Base-by-base conservation (phyloP, 1,139 yeast genomes). In the Blastobotrys persicus region DNA sequence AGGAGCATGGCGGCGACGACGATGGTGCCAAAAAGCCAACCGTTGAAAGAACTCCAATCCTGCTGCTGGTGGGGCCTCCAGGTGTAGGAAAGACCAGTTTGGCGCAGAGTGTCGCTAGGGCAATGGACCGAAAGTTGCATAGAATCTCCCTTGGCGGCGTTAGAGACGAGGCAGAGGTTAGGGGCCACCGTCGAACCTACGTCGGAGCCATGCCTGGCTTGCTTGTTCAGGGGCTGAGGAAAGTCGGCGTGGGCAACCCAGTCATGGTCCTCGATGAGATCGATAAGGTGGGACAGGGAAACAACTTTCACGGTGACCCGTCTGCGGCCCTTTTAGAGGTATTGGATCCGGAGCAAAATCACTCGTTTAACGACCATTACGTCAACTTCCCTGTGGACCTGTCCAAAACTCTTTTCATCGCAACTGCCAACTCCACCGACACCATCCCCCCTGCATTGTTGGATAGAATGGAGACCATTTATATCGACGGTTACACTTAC, bases 161-260 rank as follows among this genome's bases (percentile, higher is more conserved):
- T 42, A 81, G 85, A 55, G 96, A 89, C 62, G 96, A 88, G 64
- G 86, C 95, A 14, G 97, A 89, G 60, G 84, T 89, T 53, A 77
- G 95, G 60, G 97, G 97, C 1, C 97, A 89, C 65, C 76, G 97
- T 65, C 76, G 97, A 61, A 89, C 97, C 0, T 89, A 88, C 65
- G 94, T 89, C 41, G 96, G 96, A 2, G 91, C 96, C 2, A 83
- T 89, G 86, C 96, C 96, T 0, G 97, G 97, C 4, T 76, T 87
- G 38, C 73, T 89, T 18, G 77, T 88, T 23, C 95, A 85, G 69
- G 85, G 95, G 0, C 70, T 89, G 48, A 76, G 95, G 53, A 85
- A 85, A 60, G 80, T 91, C 0, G 80, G 88, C 34, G 77, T 87
- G 0, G 83, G 84, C 85, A 88, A 88, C 61, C 96, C 96, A 0